Base-by-base conservation (phyloP, 1,139 yeast species). In the Groenewaldozyma auringiensis region DNA sequence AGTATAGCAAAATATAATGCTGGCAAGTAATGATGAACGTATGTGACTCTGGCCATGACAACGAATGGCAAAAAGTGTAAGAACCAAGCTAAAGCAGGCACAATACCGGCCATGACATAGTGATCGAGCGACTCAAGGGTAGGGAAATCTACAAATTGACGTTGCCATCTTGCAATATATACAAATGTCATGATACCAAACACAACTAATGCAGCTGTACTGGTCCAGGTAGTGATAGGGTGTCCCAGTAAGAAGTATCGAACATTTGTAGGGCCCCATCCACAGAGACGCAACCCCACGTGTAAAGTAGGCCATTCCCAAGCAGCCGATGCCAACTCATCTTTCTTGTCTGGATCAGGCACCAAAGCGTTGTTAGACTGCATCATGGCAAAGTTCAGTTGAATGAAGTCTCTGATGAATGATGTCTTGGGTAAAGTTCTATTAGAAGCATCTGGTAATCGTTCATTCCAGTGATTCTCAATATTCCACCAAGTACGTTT, bases 291-390 rank as follows among this genome's bases (percentile, higher is more conserved):
- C 58, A 94, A 80, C 63, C 98, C 98, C 47, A 81, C 84, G 66
- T 86, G 75, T 59, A 89, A 76, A 32, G 92, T 78, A 48, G 99
- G 99, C 99, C 99, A 94, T 75, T 94, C 92, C 98, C 98, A 94
- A 58, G 92, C 92, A 43, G 78, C 64, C 16, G 96, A 87, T 1
- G 97, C 94, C 57, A 94, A 76, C 56, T 83, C 89, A 63, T 94
- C 99, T 58, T 78, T 81, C 68, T 92, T 89, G 57, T 94, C 98
- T 16, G 75, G 66, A 61, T 92, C 98, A 32, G 98, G 97, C 47
- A 92, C 80, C 61, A 92, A 76, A 2, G 96, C 97, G 60, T 94
- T 94, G 71, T 94, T 94, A 40, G 97, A 86, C 21, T 96, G 96
- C 96, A 89, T 88, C 96, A 92, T 94, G 20, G 97, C 98, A 62